Evolutionary conservation across 257 asterid genomes (phyloP).

Genomic region (Avicennia marina): DNA sequence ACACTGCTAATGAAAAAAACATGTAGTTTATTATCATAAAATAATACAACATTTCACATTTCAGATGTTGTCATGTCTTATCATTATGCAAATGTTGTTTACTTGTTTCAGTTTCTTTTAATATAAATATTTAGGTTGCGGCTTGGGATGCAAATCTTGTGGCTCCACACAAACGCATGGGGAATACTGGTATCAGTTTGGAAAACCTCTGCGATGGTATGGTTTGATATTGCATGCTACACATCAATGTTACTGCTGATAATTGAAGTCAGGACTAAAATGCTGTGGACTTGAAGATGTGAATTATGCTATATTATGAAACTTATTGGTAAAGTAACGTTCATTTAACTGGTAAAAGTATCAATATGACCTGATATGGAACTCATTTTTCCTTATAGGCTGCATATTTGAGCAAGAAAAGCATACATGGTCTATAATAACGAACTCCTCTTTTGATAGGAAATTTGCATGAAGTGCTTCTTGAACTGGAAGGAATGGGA

Average conservation of each 20-base stretch:
- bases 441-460: conserved; percentile 46
- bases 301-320: no score
- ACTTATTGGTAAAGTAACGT: not conserved
- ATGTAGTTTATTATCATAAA: no score
- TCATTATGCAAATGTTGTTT: no score
- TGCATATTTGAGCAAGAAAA: conserved; percentile 6
- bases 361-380: not conserved
- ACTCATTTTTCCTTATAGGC: not conserved
- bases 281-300: conserved; percentile 1
- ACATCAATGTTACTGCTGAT: not conserved
- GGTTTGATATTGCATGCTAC: conserved; percentile 18
- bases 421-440: conserved; percentile 18
- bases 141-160: conserved; percentile 99
- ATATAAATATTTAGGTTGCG: conserved; percentile 63
- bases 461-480: conserved; percentile 62
- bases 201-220: conserved; percentile 80
- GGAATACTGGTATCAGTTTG: conserved; percentile 71
- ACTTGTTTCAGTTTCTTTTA: no score
- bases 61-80: no score
- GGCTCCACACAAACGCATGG: conserved; percentile 98
- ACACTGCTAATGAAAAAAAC: no score
- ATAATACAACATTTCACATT: no score
- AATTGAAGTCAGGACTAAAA: not conserved
- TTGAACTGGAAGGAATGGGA: conserved; percentile 98
- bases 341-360: not conserved